These are phyloP conservation scores for Achaetomiella virescens DNA, from an alignment of 495 filamentous ascomycete genomes.

Conservation along the genomic window DNA sequence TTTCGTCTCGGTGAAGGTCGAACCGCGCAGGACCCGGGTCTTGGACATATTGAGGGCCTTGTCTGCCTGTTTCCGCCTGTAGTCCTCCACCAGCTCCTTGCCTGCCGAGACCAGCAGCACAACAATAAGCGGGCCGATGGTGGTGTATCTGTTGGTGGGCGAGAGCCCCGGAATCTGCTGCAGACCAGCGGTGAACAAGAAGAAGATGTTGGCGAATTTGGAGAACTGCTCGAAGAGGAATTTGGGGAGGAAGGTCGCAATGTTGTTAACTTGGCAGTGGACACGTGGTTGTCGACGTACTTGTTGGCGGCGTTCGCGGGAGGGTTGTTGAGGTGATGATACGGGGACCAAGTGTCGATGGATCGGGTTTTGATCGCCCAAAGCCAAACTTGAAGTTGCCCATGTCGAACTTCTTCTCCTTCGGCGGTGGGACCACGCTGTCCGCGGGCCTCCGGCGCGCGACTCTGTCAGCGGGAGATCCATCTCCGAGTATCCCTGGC, in stretches of 20 bases:
- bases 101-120: constrained; percentile 90
- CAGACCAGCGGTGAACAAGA: constrained; percentile 92
- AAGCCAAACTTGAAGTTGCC: constrained; percentile 94
- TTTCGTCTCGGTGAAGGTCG: constrained; percentile 74
- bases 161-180: constrained; percentile 96
- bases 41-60: constrained; percentile 83
- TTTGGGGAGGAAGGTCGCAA: constrained; percentile 92
- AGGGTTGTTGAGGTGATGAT: constrained; percentile 97
- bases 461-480: constrained; percentile 88
- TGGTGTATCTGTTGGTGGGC: constrained; percentile 91
- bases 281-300: constrained; percentile 93
- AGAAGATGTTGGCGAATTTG: constrained; percentile 98
- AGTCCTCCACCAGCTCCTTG: constrained; percentile 93
- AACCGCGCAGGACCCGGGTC: constrained; percentile 76
- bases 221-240: constrained; percentile 99
- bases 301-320: constrained; percentile 84
- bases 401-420: constrained; percentile 56
- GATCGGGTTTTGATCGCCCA: constrained; percentile 76
- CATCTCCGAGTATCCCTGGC: constrained; percentile 93
- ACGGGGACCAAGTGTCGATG: constrained; percentile 82
- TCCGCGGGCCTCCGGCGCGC: constrained; percentile 23
- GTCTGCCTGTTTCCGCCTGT: constrained; percentile 81
- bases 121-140: constrained; percentile 83
- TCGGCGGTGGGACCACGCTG: constrained; percentile 26
- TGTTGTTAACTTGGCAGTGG: constrained; percentile 97